Base-by-base conservation (phyloP, 2,329 filamentous ascomycete species). In the Pyrenophora tritici-repentis region DNA sequence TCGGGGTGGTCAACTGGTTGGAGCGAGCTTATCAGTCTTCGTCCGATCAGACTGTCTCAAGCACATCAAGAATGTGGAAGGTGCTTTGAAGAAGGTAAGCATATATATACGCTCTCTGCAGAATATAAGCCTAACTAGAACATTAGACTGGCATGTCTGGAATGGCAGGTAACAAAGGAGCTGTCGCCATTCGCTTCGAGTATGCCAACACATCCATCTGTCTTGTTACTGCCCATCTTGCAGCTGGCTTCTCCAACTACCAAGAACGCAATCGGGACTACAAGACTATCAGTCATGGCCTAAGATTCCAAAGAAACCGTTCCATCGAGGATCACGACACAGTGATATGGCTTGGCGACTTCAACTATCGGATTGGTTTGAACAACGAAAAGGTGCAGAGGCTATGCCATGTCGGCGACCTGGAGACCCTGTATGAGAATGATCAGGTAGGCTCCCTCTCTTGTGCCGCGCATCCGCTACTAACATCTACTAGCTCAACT, bases 111-210 rank as follows among this genome's bases (percentile, higher is more conserved):
- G n/a, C 18, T 13, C 29, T 34, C 6, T 37, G n/a, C 2, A 2
- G 17, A 17, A 31, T 35, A 8, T 7, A 9, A n/a, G 26, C 38
- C 57, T 65, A 53, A 68, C 64, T 20, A 58, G 43, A 18, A 18
- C 16, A 9, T 83, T 82, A 72, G 81, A 88, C 86, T 1, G 94
- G 94, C 3, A 86, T 99, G 81, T 97, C 92, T 18, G 94, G 94
- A 5, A 96, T 99, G 81, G 93, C 92, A 22, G 94, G 94, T 17
- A 99, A 99, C 77, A 99, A 99, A 76, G 94, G 94, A 14, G 94
- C 94, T 1, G 95, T 97, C 42, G 94, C 92, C 2, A 97, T 99
- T 63, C 88, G 94, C 4, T 89, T 99, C 74, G 93, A 97, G 57
- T 97, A 91, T 67, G 92, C 90, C 22, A 95, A 89, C 67, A 97